phyloP scores from a whole-genome alignment of 371 early-diverging fungal genomes.

The Mucor irregularis region DNA sequence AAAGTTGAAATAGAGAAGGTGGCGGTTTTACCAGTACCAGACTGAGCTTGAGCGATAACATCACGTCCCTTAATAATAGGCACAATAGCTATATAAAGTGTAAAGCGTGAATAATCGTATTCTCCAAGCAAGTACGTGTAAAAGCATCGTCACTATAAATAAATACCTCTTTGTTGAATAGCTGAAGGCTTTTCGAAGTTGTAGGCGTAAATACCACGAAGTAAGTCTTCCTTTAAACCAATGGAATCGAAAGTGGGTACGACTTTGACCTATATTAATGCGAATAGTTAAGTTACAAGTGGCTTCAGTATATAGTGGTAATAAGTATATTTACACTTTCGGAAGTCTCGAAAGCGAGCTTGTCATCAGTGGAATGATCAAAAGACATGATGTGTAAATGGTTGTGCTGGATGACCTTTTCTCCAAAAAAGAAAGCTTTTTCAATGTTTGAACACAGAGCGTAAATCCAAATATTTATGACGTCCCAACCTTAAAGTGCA shows the following conservation, averaged over 20 bases:
- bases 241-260: slow-evolving; percentile 93
- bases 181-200: slow-evolving; percentile 94
- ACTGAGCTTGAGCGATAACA: slow-evolving; percentile 99
- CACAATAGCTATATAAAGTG: slow-evolving; percentile 70
- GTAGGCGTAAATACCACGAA: slow-evolving; percentile 98
- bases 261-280: slow-evolving; percentile 59
- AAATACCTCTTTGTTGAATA: slow-evolving; percentile 89
- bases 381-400: slow-evolving; percentile 31
- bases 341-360: slow-evolving; percentile 65
- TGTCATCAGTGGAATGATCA: slow-evolving; percentile 58
- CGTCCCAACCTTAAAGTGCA: no score
- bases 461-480: no score
- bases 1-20: slow-evolving; percentile 98
- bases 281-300: no score
- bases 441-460: no score
- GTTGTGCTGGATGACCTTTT: background rate
- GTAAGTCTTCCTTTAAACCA: slow-evolving; percentile 90
- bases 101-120: no score
- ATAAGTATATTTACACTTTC: slow-evolving; percentile 59
- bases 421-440: background rate
- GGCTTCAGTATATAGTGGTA: no score
- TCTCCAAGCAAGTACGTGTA: no score
- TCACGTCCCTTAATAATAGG: slow-evolving; percentile 93
- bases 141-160: slow-evolving; percentile 41
- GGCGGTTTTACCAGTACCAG: slow-evolving; percentile 99